A percentile compares a stretch with the other conserved stretches of the same genome.
Conservation (phyloP, 1,139 yeast species). For the Candida mesenterica region DNA sequence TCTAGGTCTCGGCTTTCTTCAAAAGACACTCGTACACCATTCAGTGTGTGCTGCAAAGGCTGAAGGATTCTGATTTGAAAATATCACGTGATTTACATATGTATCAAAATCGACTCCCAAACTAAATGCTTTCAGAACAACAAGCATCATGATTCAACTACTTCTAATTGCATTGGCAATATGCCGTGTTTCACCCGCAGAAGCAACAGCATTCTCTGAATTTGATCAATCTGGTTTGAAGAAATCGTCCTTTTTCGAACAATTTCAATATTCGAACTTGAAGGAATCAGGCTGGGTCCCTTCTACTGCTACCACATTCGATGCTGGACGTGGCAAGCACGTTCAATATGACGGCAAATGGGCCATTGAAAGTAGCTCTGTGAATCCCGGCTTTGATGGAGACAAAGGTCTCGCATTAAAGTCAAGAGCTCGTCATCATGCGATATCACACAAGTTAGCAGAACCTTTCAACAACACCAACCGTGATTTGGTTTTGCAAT, state of each 20-base stretch:
- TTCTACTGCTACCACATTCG: conserved; percentile 53
- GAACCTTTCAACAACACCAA: conserved; percentile 53
- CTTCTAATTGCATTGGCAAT: conserved; percentile 5
- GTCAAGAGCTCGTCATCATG: conserved; percentile 75
- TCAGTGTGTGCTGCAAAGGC: too few species aligned
- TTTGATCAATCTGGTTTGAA: conserved; percentile 24
- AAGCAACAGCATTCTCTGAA: too few species aligned
- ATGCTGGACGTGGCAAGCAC: conserved; percentile 33
- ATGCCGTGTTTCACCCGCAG: background rate
- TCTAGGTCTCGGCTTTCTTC: too few species aligned
- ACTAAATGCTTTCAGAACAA: too few species aligned
- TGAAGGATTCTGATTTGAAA: too few species aligned
- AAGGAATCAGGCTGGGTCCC: conserved; percentile 58
- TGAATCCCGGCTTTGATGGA: conserved; percentile 55
- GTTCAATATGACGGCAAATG: conserved; percentile 70
- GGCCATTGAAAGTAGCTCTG: conserved; percentile 56
- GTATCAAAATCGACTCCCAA: too few species aligned
- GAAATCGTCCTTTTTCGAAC: conserved; percentile 62
- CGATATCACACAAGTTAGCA: conserved; percentile 62
- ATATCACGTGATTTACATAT: too few species aligned
- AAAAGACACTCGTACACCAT: too few species aligned
- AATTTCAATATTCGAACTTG: conserved; percentile 47
- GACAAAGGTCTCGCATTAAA: conserved; percentile 78
- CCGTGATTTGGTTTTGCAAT: conserved; percentile 76
- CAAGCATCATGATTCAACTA: too few species aligned